Percentiles rank a stretch among this genome's conserved stretches.
Evolutionary conservation across 495 filamentous ascomycete genomes (phyloP).

Genomic region (Cairneyella variabilis): DNA sequence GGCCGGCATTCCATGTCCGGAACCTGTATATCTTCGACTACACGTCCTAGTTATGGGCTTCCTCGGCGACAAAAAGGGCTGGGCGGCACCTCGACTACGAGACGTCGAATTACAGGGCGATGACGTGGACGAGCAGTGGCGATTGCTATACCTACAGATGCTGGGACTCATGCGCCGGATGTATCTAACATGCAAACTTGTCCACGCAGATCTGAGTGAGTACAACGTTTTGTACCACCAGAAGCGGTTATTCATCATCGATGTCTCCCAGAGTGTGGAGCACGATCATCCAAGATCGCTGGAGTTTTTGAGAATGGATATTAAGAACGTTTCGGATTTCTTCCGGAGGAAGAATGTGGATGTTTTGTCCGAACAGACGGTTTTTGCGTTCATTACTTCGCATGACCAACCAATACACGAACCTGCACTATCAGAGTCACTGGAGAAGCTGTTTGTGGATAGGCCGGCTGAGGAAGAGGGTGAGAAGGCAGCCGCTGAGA

Average conservation of each 20-base stretch:
- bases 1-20: conserved; percentile 84
- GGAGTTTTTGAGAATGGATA: conserved; percentile 94
- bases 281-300: conserved; percentile 89
- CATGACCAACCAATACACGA: conserved; percentile 46
- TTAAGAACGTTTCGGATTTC: conserved; percentile 92
- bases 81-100: conserved; percentile 77
- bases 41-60: conserved; percentile 95
- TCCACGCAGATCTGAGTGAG: conserved; percentile 94
- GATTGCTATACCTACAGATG: conserved; percentile 72
- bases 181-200: conserved; percentile 84
- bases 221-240: conserved; percentile 95
- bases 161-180: conserved; percentile 85
- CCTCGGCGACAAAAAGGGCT: conserved; percentile 80
- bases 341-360: conserved; percentile 83
- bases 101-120: conserved; percentile 63
- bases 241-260: conserved; percentile 82
- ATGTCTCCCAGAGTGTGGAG: conserved; percentile 95
- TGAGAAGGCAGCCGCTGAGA: conserved; percentile 46
- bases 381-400: conserved; percentile 77
- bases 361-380: conserved; percentile 62
- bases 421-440: conserved; percentile 36
- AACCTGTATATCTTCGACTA: conserved; percentile 79
- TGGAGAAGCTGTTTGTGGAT: conserved; percentile 45
- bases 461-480: conserved; percentile 37
- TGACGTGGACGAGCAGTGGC: conserved; percentile 56